Conservation (phyloP, 805 yeast species). For the Starmerella vitae region DNA sequence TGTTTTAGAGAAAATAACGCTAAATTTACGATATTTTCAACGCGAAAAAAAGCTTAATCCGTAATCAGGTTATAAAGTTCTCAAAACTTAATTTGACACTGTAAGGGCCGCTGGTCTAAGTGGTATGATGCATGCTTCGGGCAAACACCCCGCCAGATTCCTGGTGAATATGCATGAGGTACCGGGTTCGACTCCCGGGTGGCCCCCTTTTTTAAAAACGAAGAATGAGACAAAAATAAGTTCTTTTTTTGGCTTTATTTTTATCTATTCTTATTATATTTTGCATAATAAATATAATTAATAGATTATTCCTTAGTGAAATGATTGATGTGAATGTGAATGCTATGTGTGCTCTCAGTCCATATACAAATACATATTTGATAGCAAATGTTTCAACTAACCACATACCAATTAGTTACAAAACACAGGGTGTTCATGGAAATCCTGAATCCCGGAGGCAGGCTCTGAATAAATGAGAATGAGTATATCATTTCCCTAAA, state of each 20-base stretch:
- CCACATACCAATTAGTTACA: no score
- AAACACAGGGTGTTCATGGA: no score
- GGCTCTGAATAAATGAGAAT: no score
- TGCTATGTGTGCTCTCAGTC: neutral
- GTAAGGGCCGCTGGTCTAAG: slow-evolving; percentile 5
- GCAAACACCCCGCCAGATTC: neutral
- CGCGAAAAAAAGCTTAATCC: no score
- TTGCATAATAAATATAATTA: neutral
- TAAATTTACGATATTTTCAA: no score
- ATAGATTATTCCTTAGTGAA: neutral
- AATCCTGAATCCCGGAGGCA: no score
- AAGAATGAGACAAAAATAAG: no score
- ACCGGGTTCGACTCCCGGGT: slow-evolving; percentile 6
- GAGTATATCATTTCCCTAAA: no score
- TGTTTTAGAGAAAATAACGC: neutral
- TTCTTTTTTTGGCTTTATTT: neutral
- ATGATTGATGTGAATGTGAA: no score
- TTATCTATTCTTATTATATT: neutral
- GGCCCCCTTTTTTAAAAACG: slow-evolving; percentile 2
- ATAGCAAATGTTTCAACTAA: neutral
- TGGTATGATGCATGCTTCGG: slow-evolving; percentile 5
- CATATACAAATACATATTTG: neutral
- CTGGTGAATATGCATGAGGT: slow-evolving; percentile 4
- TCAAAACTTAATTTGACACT: no score
- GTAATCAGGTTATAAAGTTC: no score